These are phyloP conservation scores for Pichia cabralensis DNA, from an alignment of 805 yeast genomes.

Conservation along the genomic window DNA sequence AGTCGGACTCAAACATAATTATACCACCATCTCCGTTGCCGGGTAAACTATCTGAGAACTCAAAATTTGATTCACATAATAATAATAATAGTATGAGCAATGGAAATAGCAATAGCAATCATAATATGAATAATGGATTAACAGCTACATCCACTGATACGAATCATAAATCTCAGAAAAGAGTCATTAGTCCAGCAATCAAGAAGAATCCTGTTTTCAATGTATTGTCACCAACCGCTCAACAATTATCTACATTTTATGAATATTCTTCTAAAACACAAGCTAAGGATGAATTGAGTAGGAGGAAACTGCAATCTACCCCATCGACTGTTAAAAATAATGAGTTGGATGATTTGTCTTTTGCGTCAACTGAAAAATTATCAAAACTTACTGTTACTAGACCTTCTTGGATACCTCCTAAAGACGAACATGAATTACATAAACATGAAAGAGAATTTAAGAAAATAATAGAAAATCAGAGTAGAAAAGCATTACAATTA, in stretches of 20 bases:
- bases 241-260: conserved; percentile 33
- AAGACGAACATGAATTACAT: conserved; percentile 38
- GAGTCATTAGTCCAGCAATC: conserved; percentile 14
- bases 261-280: conserved; percentile 28
- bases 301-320: conserved; percentile 16
- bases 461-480: conserved; percentile 25
- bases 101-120: no score
- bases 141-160: no score
- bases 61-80: background rate
- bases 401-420: conserved; percentile 68
- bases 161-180: no score
- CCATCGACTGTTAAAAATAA: conserved; percentile 17
- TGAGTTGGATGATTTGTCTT: conserved; percentile 43
- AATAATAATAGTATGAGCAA: background rate
- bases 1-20: conserved; percentile 18
- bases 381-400: conserved; percentile 47
- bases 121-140: no score
- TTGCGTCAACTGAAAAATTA: conserved; percentile 54
- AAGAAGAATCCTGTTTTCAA: conserved; percentile 21
- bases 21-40: conserved; percentile 43
- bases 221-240: conserved; percentile 27
- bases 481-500: conserved; percentile 22
- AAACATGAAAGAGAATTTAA: conserved; percentile 50
- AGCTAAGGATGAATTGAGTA: conserved; percentile 28
- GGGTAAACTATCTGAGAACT: conserved; percentile 26